phyloP scores from a whole-genome alignment of 495 filamentous ascomycete species.

The Parathielavia hyrcaniae region DNA sequence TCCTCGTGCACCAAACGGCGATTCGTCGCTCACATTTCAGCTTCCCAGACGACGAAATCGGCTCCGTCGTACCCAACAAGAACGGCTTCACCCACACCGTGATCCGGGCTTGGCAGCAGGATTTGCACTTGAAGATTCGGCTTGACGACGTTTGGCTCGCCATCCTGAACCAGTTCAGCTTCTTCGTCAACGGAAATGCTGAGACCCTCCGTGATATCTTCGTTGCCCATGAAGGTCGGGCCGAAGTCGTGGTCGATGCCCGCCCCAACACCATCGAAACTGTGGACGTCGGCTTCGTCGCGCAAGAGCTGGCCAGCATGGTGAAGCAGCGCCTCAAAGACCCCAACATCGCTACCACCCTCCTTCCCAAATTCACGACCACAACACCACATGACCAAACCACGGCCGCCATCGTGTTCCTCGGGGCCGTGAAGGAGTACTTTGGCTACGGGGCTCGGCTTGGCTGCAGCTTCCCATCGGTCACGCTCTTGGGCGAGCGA shows the following conservation, averaged over 20 bases:
- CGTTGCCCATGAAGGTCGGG: slow-evolving; percentile 32
- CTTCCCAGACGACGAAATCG: background rate
- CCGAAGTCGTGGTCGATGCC: slow-evolving; percentile 4
- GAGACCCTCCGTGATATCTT: slow-evolving; percentile 44
- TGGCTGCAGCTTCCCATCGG: slow-evolving; percentile 36
- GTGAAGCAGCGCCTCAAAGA: slow-evolving; percentile 3
- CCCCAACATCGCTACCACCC: slow-evolving; percentile 23
- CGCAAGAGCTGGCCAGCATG: background rate
- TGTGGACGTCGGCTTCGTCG: background rate
- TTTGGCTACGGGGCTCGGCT: slow-evolving; percentile 20
- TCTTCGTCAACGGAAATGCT: slow-evolving; percentile 46
- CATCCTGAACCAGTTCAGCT: slow-evolving; percentile 50
- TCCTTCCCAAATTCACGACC: slow-evolving; percentile 35
- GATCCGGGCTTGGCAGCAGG: slow-evolving; percentile 46
- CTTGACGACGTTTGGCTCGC: slow-evolving; percentile 58
- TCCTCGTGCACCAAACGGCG: background rate
- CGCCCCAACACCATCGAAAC: background rate
- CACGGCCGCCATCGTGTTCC: slow-evolving; percentile 28
- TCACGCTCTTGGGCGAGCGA: slow-evolving; percentile 33
- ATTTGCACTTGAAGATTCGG: slow-evolving; percentile 49
- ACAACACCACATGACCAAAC: slow-evolving; percentile 29
- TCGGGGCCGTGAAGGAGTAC: slow-evolving; percentile 32
- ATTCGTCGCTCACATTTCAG: slow-evolving; percentile 1
- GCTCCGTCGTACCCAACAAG: background rate
- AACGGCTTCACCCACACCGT: slow-evolving; percentile 25